Evolutionary conservation across 345 rosid species (phyloP).

Genomic region (Melastoma malabathricum): DNA sequence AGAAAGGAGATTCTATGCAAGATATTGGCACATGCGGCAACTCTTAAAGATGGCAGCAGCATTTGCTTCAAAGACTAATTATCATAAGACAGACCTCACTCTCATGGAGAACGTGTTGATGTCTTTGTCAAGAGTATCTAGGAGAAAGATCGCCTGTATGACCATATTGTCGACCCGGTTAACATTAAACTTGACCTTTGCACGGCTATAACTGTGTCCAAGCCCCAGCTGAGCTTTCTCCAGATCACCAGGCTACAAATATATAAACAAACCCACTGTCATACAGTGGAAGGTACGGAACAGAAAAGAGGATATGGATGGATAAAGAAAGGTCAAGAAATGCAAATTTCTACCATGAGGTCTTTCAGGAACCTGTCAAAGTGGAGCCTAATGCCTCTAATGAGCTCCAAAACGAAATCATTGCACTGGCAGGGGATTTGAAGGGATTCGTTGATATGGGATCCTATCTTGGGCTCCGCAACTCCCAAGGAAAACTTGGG

Average conservation of each 20-base stretch:
- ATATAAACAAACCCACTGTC: not conserved
- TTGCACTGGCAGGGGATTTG: constrained; percentile 82
- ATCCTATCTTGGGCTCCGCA: constrained; percentile 77
- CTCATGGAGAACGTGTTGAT: constrained; percentile 80
- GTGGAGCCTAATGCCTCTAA: constrained; percentile 78
- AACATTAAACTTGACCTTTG: constrained; percentile 92
- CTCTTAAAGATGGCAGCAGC: too few species aligned
- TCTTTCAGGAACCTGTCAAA: constrained; percentile 80
- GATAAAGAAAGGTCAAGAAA: not conserved
- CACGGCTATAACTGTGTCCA: constrained; percentile 92
- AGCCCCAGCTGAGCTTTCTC: constrained; percentile 95
- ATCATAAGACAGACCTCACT: constrained; percentile 51
- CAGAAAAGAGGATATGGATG: too few species aligned
- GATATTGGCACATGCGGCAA: too few species aligned
- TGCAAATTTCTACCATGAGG: constrained; percentile 19
- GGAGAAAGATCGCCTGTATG: constrained; percentile 83
- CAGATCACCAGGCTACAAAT: constrained; percentile 62
- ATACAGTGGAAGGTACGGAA: not conserved
- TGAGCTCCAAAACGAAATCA: constrained; percentile 74
- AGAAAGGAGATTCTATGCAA: too few species aligned
- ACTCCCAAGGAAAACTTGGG: constrained; percentile 73
- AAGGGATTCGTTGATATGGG: constrained; percentile 60
- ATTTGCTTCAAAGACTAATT: not conserved
- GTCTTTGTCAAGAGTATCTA: constrained; percentile 87
- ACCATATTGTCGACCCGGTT: constrained; percentile 91